Evolutionary conservation across 139 green algal species (phyloP), one percentile per base, ranked within the genome.

Genomic region (Closterium sp.): DNA sequence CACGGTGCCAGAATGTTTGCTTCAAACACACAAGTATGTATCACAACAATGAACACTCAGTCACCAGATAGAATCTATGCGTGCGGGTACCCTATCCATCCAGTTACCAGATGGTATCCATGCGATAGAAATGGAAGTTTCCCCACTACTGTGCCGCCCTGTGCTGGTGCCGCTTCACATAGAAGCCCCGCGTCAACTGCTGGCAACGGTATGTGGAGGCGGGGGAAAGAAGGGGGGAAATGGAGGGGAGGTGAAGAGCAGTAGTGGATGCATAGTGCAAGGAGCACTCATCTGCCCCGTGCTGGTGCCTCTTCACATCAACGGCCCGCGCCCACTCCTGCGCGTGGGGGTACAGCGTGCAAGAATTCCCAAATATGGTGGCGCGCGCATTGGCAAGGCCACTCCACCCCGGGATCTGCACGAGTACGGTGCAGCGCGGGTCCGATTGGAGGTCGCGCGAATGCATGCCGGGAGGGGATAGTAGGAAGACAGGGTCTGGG

Each of bases 291-390:
- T 31, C 92, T 27, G 87, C 88, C 17, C 70, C 87, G 73, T 95
- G 86, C 24, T 94, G 85, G 88, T 95, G 92, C 92, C 94, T 94
- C 21, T 88, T 17, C 31, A 34, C 28, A 70, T 94, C 86, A 7
- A 94, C 50, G 11, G 92, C 50, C 84, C 94, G 92, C 42, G 92
- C 89, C n/a, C n/a, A n/a, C n/a, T n/a, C n/a, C n/a, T n/a, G n/a
- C n/a, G n/a, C n/a, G n/a, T n/a, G 96, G 92, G 96, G 96, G 91
- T 98, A 97, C 19, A 99, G 96, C n/a, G n/a, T n/a, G n/a, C n/a
- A n/a, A n/a, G n/a, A n/a, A 93, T 99, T 98, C 2, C 98, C 98
- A 95, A 99, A 99, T 31, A 99, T 98, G 85, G 98, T 99, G 22
- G 99, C 98, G 31, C 97, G 95, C 17, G 98, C 98, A 90, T 99